A percentile compares a stretch with the other conserved stretches of the same genome.
These are phyloP conservation scores for Strobilomyces dryophilus DNA, from an alignment of 768 basidiomycete species.

Conservation along the genomic window DNA sequence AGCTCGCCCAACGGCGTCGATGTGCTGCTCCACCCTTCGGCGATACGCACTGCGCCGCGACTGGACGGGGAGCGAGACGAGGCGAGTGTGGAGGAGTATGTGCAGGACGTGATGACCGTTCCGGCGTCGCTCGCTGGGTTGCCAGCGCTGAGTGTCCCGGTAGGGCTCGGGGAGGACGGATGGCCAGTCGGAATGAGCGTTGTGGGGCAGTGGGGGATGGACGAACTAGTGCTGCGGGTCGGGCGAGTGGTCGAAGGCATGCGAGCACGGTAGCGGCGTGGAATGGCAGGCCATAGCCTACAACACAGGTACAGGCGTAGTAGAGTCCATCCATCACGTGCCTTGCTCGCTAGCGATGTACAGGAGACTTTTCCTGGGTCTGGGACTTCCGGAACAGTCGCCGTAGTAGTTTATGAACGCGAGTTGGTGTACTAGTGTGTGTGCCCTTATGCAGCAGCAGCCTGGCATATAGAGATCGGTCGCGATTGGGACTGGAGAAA, in stretches of 20 bases:
- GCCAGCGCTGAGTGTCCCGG: slow-evolving; percentile 76
- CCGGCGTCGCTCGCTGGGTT: slow-evolving; percentile 89
- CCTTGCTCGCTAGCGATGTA: too few species aligned
- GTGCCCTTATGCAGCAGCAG: too few species aligned
- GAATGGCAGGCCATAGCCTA: too few species aligned
- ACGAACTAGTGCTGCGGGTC: slow-evolving; percentile 53
- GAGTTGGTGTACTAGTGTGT: too few species aligned
- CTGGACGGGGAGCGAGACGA: slow-evolving; percentile 29
- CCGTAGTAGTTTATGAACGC: too few species aligned
- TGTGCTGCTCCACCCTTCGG: slow-evolving; percentile 80
- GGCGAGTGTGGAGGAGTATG: slow-evolving; percentile 55
- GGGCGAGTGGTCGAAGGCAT: slow-evolving; percentile 42
- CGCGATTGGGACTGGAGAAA: too few species aligned
- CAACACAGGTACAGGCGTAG: too few species aligned
- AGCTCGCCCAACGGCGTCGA: slow-evolving; percentile 49
- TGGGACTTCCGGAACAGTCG: too few species aligned
- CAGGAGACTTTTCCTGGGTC: too few species aligned
- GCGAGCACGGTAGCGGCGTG: slow-evolving; percentile 1
- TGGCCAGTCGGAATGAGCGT: slow-evolving; percentile 87
- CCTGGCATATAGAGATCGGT: too few species aligned
- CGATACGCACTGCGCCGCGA: slow-evolving; percentile 78
- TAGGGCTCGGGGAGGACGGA: slow-evolving; percentile 42
- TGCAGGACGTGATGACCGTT: slow-evolving; percentile 89
- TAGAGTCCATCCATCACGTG: too few species aligned
- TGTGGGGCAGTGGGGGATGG: slow-evolving; percentile 85